A percentile compares a stretch with the other conserved stretches of the same genome.
These are phyloP conservation scores for Triglochin maritima DNA, from an alignment of 106 monocot species.

Conservation along the genomic window DNA sequence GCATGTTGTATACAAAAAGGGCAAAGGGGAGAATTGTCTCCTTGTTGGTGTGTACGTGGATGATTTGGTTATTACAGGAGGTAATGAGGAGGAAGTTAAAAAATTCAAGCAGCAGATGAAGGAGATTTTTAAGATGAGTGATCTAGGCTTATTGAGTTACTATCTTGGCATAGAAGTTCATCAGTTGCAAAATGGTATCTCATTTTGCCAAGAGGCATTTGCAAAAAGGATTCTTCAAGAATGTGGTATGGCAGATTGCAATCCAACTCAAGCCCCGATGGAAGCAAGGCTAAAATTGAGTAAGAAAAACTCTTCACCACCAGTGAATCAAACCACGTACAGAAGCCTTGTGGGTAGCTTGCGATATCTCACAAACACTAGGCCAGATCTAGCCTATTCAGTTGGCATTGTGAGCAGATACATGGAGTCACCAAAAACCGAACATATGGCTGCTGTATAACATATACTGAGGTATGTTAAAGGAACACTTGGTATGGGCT, in stretches of 20 bases:
- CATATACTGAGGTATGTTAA: background rate
- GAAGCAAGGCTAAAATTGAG: background rate
- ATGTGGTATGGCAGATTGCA: background rate
- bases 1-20: constrained; percentile 2
- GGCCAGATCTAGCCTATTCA: constrained; percentile 1
- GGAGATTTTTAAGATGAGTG: background rate
- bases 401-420: constrained; percentile 5
- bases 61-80: background rate
- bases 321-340: background rate
- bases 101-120: constrained; percentile 5
- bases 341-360: constrained; percentile 3
- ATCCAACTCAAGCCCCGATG: constrained; percentile 5
- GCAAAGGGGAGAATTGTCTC: background rate
- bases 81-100: background rate
- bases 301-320: background rate
- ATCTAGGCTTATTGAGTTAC: background rate
- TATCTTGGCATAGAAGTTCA: constrained; percentile 7
- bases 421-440: background rate
- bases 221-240: background rate
- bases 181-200: background rate
- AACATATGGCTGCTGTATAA: background rate
- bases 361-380: background rate
- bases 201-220: background rate
- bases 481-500: background rate
- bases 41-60: constrained; percentile 3